These are phyloP conservation scores for Xerocomus amazonicus DNA, from an alignment of 1,284 basidiomycete genomes.

Conservation along the genomic window DNA sequence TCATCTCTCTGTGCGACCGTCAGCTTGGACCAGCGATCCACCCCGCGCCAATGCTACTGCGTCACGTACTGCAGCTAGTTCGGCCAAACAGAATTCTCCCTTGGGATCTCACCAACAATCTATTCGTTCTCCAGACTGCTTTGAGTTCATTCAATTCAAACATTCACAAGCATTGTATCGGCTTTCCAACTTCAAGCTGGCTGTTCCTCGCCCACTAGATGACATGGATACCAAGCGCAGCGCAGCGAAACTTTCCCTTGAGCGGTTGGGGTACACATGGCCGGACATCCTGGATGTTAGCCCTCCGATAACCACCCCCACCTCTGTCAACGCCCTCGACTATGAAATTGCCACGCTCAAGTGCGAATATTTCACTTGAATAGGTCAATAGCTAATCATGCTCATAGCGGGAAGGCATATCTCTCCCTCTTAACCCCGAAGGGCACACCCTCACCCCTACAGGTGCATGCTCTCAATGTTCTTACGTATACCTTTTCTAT, in stretches of 20 bases:
- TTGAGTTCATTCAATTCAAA: slow-evolving; percentile 42
- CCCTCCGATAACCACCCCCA: slow-evolving; percentile 18
- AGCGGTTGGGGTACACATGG: slow-evolving; percentile 57
- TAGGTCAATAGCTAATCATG: slow-evolving; percentile 3
- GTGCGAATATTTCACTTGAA: slow-evolving; percentile 35
- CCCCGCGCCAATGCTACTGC: slow-evolving; percentile 30
- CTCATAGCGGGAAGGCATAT: slow-evolving; percentile 54
- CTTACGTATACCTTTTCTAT: slow-evolving; percentile 69
- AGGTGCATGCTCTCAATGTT: slow-evolving; percentile 64
- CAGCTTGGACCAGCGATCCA: slow-evolving; percentile 61
- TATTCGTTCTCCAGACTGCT: slow-evolving; percentile 7
- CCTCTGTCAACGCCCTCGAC: slow-evolving; percentile 45
- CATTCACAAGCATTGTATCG: slow-evolving; percentile 47
- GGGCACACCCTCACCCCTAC: slow-evolving; percentile 53
- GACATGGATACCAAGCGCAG: slow-evolving; percentile 9
- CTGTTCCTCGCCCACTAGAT: slow-evolving; percentile 6
- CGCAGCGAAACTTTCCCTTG: slow-evolving; percentile 28
- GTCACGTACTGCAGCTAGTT: background rate
- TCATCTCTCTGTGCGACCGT: slow-evolving; percentile 73
- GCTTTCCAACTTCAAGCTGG: slow-evolving; percentile 32
- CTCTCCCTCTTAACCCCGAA: slow-evolving; percentile 50
- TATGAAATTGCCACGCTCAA: slow-evolving; percentile 57
- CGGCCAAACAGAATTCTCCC: background rate
- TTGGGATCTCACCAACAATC: slow-evolving; percentile 2
- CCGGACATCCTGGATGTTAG: slow-evolving; percentile 59